Evolutionary conservation across 768 basidiomycete genomes (phyloP), one percentile per base, ranked within the genome.

Genomic region (Tephrocybe sp.): DNA sequence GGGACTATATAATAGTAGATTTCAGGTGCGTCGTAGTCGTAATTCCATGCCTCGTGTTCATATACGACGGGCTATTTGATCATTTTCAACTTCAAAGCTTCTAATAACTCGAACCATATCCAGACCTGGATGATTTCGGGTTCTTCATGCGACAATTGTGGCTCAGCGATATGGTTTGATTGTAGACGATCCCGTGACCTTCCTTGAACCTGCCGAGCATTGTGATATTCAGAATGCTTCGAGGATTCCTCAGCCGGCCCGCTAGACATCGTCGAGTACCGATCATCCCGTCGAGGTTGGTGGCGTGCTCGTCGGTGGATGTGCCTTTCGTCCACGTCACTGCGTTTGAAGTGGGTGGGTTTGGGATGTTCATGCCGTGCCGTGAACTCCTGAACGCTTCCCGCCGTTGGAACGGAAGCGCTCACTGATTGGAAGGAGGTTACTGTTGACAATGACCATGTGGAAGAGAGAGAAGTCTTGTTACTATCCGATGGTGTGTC

Each of bases 1-100:
- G 87, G 86, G 43, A 88, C 76, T 56, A 88, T 79, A 57, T 88
- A 88, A 62, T 70, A 73, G 57, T 64, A 80, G 54, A 55, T 58
- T 18, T 72, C 71, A 12, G 65, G 61, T 9, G 60, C 60, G 20
- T 51, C 56, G 9, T 65, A 66, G n/a, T 61, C 53, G 12, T 46
- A 5, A 20, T 45, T 59, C 44, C 59, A 61, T 33, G 60, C 57
- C 28, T 63, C 64, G 28, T 65, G 62, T 37, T 68, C 62, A 41
- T 57, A 60, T 8, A 68, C 55, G 14, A 54, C 44, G 26, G 59
- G 59, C 56, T 59, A 30, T 11, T n/a, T 14, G 7, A 32, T 48
- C 20, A 43, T 42, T 36, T 8, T 36, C 18, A 21, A 14, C 26
- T 25, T 25, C 23, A 36, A 3, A n/a, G 12, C 6, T 1, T 12